Conservation (phyloP, 345 rosid species). For the Rubroshorea leprosula region DNA sequence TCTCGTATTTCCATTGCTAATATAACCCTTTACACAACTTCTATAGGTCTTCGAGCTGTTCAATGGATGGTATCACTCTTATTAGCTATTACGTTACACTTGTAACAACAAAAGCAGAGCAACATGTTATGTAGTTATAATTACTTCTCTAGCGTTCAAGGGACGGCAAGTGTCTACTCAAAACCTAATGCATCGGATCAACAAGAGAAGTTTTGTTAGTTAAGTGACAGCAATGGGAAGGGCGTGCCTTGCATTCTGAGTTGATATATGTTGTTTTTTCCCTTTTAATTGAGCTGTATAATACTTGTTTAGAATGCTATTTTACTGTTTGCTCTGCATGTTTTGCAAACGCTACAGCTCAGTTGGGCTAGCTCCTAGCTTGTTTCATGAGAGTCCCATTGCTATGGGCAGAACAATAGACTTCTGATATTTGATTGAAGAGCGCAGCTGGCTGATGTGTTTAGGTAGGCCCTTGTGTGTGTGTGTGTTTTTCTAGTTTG, state of each 20-base stretch:
- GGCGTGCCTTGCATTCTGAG: constrained; percentile 22
- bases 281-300: constrained; percentile 25
- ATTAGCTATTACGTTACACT: constrained; percentile 25
- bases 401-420: no score
- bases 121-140: constrained; percentile 14
- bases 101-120: constrained; percentile 22
- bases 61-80: constrained; percentile 30
- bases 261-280: constrained; percentile 31
- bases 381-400: no score
- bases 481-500: no score
- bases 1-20: background rate
- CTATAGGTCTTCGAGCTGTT: constrained; percentile 24
- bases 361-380: no score
- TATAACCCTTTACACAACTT: constrained; percentile 24
- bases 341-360: no score
- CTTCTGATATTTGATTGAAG: constrained; percentile 37
- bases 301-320: no score
- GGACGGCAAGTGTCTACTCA: constrained; percentile 20
- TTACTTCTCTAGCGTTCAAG: constrained; percentile 19
- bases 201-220: constrained; percentile 32
- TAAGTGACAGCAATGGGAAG: constrained; percentile 29
- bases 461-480: no score
- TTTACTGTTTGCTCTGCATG: no score
- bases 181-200: constrained; percentile 19
- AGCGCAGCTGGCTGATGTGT: constrained; percentile 27